These are phyloP conservation scores for Sesbania bispinosa DNA, from an alignment of 306 rosid species.

Conservation along the genomic window DNA sequence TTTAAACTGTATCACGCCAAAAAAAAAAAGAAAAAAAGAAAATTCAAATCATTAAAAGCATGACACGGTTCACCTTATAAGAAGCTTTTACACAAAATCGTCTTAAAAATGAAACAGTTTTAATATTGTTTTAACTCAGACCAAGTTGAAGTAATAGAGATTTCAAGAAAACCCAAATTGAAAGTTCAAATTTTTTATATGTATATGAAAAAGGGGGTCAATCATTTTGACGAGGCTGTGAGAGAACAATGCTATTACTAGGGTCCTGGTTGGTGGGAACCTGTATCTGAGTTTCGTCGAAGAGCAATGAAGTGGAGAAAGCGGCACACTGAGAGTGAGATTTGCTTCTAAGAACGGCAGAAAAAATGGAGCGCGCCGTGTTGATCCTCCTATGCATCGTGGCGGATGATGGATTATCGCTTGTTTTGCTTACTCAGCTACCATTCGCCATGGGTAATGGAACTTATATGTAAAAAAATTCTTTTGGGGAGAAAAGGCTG, in stretches of 20 bases:
- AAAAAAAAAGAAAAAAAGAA: too few relatives aligned
- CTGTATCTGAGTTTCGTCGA: constrained; percentile 92
- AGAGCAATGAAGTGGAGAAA: constrained; percentile 74
- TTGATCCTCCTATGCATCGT: constrained; percentile 65
- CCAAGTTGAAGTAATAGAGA: background rate
- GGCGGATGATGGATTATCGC: background rate
- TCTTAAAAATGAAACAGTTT: background rate
- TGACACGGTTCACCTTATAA: background rate
- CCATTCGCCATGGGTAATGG: too few relatives aligned
- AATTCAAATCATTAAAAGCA: constrained; percentile 11
- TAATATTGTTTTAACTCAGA: background rate
- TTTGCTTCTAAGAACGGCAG: constrained; percentile 35
- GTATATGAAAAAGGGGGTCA: background rate
- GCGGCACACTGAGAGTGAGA: constrained; percentile 38
- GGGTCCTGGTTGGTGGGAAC: too few relatives aligned
- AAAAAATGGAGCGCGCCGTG: constrained; percentile 34
- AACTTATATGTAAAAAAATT: too few relatives aligned
- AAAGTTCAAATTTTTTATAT: background rate
- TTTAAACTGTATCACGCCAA: constrained; percentile 67
- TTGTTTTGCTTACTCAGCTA: too few relatives aligned
- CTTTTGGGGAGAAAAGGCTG: too few relatives aligned
- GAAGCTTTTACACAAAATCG: background rate
- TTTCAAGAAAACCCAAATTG: background rate
- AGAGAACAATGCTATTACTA: background rate
- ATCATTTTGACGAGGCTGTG: background rate